Conservation (phyloP, 352 stramenopile genomes). For the Phytopythium kandeliae region DNA sequence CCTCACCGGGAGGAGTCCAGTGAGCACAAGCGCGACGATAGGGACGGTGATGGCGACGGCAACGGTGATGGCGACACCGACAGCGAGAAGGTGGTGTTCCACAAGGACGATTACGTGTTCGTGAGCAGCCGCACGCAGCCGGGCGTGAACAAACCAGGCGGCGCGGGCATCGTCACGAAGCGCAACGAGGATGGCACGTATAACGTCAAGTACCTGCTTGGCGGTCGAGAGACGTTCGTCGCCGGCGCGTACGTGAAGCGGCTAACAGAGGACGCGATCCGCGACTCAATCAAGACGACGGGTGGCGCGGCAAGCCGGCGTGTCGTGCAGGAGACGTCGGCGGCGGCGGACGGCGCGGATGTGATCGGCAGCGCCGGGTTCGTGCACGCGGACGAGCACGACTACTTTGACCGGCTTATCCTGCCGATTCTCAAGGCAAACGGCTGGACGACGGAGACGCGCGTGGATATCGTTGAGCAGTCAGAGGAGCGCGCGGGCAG, state of each 20-base stretch:
- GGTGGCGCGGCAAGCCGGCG: neutral
- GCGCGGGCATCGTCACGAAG: conserved; percentile 40
- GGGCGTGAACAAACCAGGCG: conserved; percentile 77
- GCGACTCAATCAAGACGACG: conserved; percentile 62
- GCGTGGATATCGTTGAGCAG: conserved; percentile 46
- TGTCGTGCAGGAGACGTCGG: conserved; percentile 2
- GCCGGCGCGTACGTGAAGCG: conserved; percentile 48
- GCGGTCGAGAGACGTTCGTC: conserved; percentile 67
- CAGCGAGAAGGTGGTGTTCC: conserved; percentile 22
- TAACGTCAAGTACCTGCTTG: conserved; percentile 83
- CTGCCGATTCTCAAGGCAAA: conserved; percentile 72
- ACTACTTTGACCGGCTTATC: conserved; percentile 79
- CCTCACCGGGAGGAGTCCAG: conserved; percentile 3
- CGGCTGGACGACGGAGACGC: conserved; percentile 58
- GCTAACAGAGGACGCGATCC: conserved; percentile 68
- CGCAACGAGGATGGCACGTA: conserved; percentile 67
- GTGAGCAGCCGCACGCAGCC: conserved; percentile 64
- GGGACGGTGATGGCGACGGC: neutral
- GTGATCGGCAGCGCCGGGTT: conserved; percentile 7
- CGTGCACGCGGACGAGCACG: conserved; percentile 28
- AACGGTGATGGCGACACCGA: conserved; percentile 4
- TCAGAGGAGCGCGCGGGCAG: conserved; percentile 29
- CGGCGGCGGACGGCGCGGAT: neutral
- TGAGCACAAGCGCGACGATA: neutral
- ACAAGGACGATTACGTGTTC: conserved; percentile 63